phyloP scores from a whole-genome alignment of 768 basidiomycete species.

The Leccinum boreale region DNA sequence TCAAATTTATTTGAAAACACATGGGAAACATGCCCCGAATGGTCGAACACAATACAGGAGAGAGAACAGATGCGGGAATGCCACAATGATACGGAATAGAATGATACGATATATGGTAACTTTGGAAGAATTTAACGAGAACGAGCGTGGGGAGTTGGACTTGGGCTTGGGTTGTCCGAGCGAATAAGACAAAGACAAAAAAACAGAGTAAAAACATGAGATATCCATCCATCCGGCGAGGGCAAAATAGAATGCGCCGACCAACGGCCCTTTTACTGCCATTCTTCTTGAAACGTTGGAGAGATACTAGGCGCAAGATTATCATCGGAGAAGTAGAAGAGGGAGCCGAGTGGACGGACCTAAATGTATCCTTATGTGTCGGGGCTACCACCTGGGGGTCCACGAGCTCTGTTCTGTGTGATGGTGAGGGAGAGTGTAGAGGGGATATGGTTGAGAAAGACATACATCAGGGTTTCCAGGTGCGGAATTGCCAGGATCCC shows the following conservation, averaged over 20 bases:
- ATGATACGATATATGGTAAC: not conserved
- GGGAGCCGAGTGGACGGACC: not conserved
- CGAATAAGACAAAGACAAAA: not conserved
- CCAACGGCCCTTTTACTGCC: not conserved
- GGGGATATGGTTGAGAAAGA: not conserved
- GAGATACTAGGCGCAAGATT: not conserved
- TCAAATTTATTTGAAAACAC: not conserved
- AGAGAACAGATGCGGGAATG: too few relatives aligned
- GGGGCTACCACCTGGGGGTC: too few relatives aligned
- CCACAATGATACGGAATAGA: not conserved
- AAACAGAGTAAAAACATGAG: not conserved
- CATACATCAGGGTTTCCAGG: too few relatives aligned
- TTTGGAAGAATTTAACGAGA: not conserved
- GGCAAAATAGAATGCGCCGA: not conserved
- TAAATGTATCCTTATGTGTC: not conserved
- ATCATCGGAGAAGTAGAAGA: not conserved
- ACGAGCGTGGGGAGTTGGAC: slow-evolving; percentile 4
- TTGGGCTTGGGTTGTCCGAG: not conserved
- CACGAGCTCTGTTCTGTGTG: not conserved
- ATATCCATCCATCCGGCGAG: slow-evolving; percentile 1
- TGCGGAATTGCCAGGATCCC: too few relatives aligned
- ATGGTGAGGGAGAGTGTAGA: not conserved
- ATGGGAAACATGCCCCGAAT: not conserved
- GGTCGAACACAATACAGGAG: not conserved
- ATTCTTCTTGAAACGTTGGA: not conserved